Percentiles rank a stretch among this genome's conserved stretches.
phyloP scores from a whole-genome alignment of 129 eudicot species.

The Flaveria ramosissima region DNA sequence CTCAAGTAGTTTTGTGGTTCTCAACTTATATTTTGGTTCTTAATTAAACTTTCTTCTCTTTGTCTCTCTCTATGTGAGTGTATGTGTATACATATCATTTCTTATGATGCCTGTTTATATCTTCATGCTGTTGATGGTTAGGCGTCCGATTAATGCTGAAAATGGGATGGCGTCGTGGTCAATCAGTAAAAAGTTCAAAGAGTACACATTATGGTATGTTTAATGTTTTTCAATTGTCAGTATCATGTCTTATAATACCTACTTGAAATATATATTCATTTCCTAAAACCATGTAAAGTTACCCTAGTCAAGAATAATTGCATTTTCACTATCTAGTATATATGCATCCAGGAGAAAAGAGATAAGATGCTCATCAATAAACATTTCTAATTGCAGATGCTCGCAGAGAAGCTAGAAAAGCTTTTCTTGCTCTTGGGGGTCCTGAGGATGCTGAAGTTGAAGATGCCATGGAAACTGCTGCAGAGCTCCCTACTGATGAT shows the following conservation, averaged over 20 bases:
- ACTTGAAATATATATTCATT: slow-evolving; percentile 26
- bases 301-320: not conserved
- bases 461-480: slow-evolving; percentile 32
- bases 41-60: not conserved
- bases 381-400: slow-evolving; percentile 51
- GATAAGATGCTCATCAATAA: slow-evolving; percentile 20
- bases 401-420: slow-evolving; percentile 88
- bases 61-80: not conserved
- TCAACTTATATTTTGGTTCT: not conserved
- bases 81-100: not conserved
- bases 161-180: slow-evolving; percentile 99
- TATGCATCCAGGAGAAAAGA: slow-evolving; percentile 16
- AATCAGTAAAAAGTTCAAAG: slow-evolving; percentile 61
- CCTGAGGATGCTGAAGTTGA: slow-evolving; percentile 45
- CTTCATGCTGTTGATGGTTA: slow-evolving; percentile 35
- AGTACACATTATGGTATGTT: slow-evolving; percentile 60
- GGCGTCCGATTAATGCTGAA: slow-evolving; percentile 81
- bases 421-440: slow-evolving; percentile 65
- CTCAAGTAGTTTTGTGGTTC: not conserved
- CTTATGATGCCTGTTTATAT: slow-evolving; percentile 17
- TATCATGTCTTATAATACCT: slow-evolving; percentile 28
- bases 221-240: slow-evolving; percentile 31
- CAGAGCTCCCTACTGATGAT: slow-evolving; percentile 44
- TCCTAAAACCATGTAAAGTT: not conserved
- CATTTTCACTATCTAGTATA: slow-evolving; percentile 17